Base-by-base conservation (phyloP, 306 rosid species). In the Trifolium fragiferum region DNA sequence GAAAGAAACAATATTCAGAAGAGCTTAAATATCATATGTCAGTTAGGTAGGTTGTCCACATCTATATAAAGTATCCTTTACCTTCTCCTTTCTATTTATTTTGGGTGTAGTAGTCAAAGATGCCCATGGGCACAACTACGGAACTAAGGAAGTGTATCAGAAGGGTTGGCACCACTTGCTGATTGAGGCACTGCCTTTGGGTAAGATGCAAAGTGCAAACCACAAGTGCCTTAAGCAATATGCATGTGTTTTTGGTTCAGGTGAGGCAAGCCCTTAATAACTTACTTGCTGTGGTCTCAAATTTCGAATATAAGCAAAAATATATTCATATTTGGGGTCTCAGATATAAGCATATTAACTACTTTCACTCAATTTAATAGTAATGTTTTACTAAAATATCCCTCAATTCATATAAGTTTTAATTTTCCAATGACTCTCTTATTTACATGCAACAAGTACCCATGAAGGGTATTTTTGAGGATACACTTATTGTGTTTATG, bases 31-130 rank as follows among this genome's bases (percentile, higher is more conserved):
- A 53, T 23, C 37, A 10, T 19, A 72, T 50, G 66, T 58, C 43
- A 37, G 50, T 27, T 58, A 68, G 14, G 30, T 46, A 43, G 44
- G 11, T 59, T 47, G 53, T 74, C 23, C 37, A 54, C 5, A 15
- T 27, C 30, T 54, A 54, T 8, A 54, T 8, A 54, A 59, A 30
- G 0, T 32, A 50, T 51, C 33, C 16, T 19, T 12, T 32, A 72
- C 5, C 55, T 47, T 75, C 57, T 37, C 70, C 23, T 62, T 78
- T 43, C 63, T 51, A 60, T 63, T 51, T 54, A 73, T 64, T 58
- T 53, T 61, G 51, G 82, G 35, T 13, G 51, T 16, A n/a, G 30
- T 46, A n/a, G 30, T 46, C 33, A 62, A 68, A 68, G 54, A 57
- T 6, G 55, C 51, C 33, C 40, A 59, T 35, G 32, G 35, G 41